Conservation (phyloP, 176 grass and related monocot species). For the Zizania latifolia region DNA sequence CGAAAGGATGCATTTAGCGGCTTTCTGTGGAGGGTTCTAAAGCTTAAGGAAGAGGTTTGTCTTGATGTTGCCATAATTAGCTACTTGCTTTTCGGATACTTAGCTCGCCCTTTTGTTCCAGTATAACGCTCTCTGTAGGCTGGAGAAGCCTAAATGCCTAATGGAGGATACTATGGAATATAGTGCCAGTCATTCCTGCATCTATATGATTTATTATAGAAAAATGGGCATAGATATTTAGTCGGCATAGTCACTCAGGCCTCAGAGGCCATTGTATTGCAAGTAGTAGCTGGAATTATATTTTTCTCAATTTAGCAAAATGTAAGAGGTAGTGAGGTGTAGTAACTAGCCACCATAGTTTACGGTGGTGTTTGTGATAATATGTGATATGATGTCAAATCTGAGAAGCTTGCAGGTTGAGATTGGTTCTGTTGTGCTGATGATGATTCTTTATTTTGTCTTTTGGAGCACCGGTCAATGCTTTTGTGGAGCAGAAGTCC, state of each 20-base stretch:
- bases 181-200: neutral
- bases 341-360: neutral
- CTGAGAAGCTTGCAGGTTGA: neutral
- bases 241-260: too few relatives aligned
- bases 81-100: neutral
- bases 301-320: too few relatives aligned
- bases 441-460: neutral
- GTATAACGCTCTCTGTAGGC: neutral
- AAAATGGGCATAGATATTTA: neutral
- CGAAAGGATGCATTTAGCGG: conserved; percentile 70
- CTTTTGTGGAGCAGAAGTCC: neutral
- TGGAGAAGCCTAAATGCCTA: neutral
- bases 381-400: neutral
- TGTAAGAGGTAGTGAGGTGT: neutral
- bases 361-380: neutral
- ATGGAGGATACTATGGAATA: neutral
- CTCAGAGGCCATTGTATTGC: neutral
- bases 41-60: conserved; percentile 70
- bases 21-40: conserved; percentile 75
- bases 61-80: neutral
- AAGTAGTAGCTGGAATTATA: neutral
- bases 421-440: neutral
- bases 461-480: neutral
- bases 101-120: neutral
- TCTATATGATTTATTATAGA: neutral